Percentiles rank a stretch among this genome's conserved stretches.
Conservation (phyloP, 2,329 filamentous ascomycete species). For the Paramyrothecium roridum region DNA sequence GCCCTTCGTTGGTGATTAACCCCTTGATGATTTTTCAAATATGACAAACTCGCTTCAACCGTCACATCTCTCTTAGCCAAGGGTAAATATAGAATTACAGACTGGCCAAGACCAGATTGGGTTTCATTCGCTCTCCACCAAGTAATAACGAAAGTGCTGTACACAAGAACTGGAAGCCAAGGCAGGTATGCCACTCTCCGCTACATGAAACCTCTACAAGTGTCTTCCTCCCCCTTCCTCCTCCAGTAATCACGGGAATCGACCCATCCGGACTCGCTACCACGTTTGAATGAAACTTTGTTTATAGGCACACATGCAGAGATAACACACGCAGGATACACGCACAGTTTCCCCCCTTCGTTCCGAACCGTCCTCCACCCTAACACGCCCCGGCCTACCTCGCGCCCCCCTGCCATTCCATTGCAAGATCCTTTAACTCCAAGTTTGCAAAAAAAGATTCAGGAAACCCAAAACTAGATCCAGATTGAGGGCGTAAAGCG, state of each 20-base stretch:
- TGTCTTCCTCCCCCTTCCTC: neutral
- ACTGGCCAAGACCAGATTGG: too few species aligned
- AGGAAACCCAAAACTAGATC: constrained; percentile 33
- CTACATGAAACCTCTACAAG: neutral
- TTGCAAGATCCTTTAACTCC: constrained; percentile 30
- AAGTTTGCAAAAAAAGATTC: constrained; percentile 24
- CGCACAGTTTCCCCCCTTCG: neutral
- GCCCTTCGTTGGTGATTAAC: too few species aligned
- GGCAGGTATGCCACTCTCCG: neutral
- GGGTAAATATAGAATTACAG: too few species aligned
- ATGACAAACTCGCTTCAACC: too few species aligned
- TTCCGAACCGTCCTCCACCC: neutral
- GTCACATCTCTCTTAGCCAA: too few species aligned
- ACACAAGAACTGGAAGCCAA: neutral
- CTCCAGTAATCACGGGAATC: neutral
- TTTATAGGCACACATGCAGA: neutral
- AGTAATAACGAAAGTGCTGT: neutral
- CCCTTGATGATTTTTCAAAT: neutral
- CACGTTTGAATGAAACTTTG: neutral
- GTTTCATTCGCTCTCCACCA: neutral
- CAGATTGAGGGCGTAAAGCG: constrained; percentile 22
- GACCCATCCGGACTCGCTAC: neutral
- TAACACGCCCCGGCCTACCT: neutral
- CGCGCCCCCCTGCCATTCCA: neutral
- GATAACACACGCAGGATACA: neutral